These are phyloP conservation scores for Hepatocystis sp. DNA, from an alignment of 169 alveolate species.

Conservation along the genomic window DNA sequence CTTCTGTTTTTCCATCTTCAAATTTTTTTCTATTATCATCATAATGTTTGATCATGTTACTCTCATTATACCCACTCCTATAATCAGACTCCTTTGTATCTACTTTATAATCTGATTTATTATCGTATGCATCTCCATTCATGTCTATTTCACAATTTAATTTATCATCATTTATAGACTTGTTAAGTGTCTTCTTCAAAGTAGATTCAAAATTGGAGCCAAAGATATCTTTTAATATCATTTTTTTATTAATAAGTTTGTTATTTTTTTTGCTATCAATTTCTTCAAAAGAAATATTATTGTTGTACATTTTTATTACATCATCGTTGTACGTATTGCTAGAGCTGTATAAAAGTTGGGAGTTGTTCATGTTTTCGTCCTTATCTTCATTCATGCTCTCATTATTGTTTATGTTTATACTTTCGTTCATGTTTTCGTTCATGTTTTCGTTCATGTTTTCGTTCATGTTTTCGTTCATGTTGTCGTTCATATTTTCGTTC, in stretches of 20 bases:
- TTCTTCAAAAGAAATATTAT: conserved; percentile 24
- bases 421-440: too few relatives aligned
- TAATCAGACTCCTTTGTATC: too few relatives aligned
- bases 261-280: conserved; percentile 12
- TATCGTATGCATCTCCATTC: conserved; percentile 5
- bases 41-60: too few relatives aligned
- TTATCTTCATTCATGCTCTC: neutral
- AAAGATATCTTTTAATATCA: conserved; percentile 72
- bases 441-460: too few relatives aligned
- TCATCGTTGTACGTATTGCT: conserved; percentile 38
- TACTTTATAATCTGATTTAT: too few relatives aligned
- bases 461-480: too few relatives aligned
- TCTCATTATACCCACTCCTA: too few relatives aligned
- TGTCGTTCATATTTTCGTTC: too few relatives aligned
- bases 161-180: conserved; percentile 21
- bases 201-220: conserved; percentile 75
- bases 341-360: conserved; percentile 31
- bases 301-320: conserved; percentile 49
- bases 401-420: neutral
- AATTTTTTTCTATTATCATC: too few relatives aligned
- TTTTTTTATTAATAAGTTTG: conserved; percentile 63
- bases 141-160: neutral
- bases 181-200: conserved; percentile 50
- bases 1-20: too few relatives aligned
- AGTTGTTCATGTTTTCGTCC: conserved; percentile 22